Evolutionary conservation across 352 stramenopile species (phyloP).

Genomic region (Globisporangium irregulare): DNA sequence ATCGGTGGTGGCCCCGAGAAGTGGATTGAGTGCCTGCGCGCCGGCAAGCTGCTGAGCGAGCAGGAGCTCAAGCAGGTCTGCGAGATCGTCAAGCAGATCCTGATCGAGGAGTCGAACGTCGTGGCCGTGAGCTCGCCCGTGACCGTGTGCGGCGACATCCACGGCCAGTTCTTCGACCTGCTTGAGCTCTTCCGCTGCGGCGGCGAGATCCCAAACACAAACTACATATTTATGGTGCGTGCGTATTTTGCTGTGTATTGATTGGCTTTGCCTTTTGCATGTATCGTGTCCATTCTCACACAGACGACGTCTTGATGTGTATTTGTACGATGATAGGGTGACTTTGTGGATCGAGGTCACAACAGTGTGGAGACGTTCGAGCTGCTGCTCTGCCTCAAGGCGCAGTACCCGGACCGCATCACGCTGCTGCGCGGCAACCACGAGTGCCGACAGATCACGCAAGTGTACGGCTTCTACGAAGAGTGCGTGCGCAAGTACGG

Average conservation of each 20-base stretch:
- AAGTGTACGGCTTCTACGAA: conserved; percentile 98
- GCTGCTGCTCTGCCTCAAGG: conserved; percentile 86
- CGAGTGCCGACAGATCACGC: conserved; percentile 94
- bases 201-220: conserved; percentile 80
- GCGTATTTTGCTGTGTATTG: not conserved
- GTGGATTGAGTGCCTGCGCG: conserved; percentile 82
- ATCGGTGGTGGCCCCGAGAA: conserved; percentile 69
- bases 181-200: conserved; percentile 86
- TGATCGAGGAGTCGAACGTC: conserved; percentile 92
- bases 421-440: conserved; percentile 88
- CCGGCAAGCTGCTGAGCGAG: conserved; percentile 80
- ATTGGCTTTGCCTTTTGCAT: not conserved
- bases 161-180: conserved; percentile 90
- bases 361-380: conserved; percentile 91
- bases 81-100: conserved; percentile 89
- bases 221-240: conserved; percentile 90
- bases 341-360: conserved; percentile 90
- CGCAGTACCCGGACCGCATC: conserved; percentile 85
- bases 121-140: conserved; percentile 88
- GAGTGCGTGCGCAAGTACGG: conserved; percentile 97
- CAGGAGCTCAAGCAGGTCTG: conserved; percentile 88
- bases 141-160: conserved; percentile 88
- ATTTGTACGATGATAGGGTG: conserved; percentile 45
- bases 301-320: not conserved
- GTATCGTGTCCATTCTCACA: not conserved